Evolutionary conservation across 805 yeast genomes (phyloP).

Genomic region (Tanozyma kutaoensis): DNA sequence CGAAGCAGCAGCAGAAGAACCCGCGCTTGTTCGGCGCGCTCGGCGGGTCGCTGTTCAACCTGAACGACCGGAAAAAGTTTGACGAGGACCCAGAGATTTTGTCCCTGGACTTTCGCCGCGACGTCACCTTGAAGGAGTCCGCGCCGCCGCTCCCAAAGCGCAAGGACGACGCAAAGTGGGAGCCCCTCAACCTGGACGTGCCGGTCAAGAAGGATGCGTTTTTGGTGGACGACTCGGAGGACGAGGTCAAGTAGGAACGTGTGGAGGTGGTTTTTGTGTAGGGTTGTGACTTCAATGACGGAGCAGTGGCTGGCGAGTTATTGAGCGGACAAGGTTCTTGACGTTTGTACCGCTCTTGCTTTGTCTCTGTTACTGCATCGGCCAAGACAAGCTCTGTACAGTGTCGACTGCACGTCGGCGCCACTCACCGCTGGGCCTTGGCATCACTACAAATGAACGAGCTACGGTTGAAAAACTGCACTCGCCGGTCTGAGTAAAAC

Average conservation of each 20-base stretch:
- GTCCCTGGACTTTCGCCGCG: slow-evolving; percentile 34
- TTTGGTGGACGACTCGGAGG: slow-evolving; percentile 30
- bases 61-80: slow-evolving; percentile 12
- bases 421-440: too few relatives aligned
- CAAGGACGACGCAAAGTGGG: slow-evolving; percentile 16
- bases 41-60: slow-evolving; percentile 28
- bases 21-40: slow-evolving; percentile 31
- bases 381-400: too few relatives aligned
- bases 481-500: too few relatives aligned
- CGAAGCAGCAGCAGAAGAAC: slow-evolving; percentile 5
- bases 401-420: too few relatives aligned
- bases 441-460: too few relatives aligned
- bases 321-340: too few relatives aligned
- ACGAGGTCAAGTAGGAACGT: slow-evolving; percentile 23
- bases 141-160: background rate
- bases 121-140: slow-evolving; percentile 9
- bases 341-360: too few relatives aligned
- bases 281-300: too few relatives aligned
- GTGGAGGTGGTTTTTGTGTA: too few relatives aligned
- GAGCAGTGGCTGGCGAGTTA: too few relatives aligned
- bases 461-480: too few relatives aligned
- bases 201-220: slow-evolving; percentile 30
- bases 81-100: slow-evolving; percentile 48
- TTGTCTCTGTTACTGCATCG: too few relatives aligned
- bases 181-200: slow-evolving; percentile 22